Evolutionary conservation across 2,329 filamentous ascomycete species (phyloP).

Genomic region (Sporothrix globosa): DNA sequence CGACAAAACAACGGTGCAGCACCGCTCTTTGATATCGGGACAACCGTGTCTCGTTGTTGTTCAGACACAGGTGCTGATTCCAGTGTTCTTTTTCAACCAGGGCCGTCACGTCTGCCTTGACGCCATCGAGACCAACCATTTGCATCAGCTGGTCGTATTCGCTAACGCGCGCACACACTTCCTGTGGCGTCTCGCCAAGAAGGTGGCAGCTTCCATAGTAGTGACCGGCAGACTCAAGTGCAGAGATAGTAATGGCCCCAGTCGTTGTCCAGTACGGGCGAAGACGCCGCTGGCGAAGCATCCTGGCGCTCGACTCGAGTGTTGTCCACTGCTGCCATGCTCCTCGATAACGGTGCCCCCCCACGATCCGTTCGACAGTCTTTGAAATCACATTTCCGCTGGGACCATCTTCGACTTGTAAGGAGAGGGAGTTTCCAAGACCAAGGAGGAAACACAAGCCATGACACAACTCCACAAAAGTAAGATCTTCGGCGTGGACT

Average conservation of each 20-base stretch:
- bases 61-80: not conserved
- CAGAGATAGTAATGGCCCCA: not conserved
- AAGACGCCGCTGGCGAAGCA: not conserved
- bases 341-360: not conserved
- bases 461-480: not conserved
- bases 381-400: not conserved
- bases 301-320: not conserved
- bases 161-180: not conserved
- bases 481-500: not conserved
- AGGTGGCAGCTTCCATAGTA: not conserved
- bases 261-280: not conserved
- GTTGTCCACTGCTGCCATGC: conserved; percentile 15
- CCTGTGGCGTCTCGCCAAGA: not conserved
- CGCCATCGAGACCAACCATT: not conserved
- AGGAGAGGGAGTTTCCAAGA: not conserved
- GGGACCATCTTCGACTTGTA: not conserved
- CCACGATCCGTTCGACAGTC: not conserved
- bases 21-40: not conserved
- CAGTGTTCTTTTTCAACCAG: not conserved
- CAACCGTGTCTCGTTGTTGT: not conserved
- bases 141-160: not conserved
- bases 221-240: not conserved
- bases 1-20: conserved; percentile 4
- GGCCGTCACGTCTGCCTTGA: not conserved
- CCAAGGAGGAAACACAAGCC: not conserved